These are phyloP conservation scores for Trametes cinnabarina DNA, from an alignment of 768 basidiomycete species.

Conservation along the genomic window DNA sequence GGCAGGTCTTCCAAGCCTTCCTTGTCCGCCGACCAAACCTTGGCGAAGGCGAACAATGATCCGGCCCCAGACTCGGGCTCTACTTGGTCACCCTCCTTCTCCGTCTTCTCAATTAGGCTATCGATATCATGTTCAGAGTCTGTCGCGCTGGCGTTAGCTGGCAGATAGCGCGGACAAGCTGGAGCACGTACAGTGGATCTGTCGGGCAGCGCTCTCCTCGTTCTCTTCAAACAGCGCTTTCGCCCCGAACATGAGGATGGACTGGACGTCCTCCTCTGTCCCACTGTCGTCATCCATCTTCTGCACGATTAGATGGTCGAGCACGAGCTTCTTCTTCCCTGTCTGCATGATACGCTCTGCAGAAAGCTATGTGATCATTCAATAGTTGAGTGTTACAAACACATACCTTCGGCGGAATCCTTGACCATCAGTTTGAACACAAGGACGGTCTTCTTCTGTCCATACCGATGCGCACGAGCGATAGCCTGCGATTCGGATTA, in stretches of 20 bases:
- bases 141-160: conserved; percentile 27
- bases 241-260: conserved; percentile 87
- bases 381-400: not conserved
- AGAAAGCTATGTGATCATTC: not conserved
- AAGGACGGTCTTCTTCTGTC: conserved; percentile 90
- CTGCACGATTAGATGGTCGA: conserved; percentile 95
- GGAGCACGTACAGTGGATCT: conserved; percentile 61
- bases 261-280: conserved; percentile 75
- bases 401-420: conserved; percentile 81
- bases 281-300: conserved; percentile 88
- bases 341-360: conserved; percentile 87
- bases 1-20: conserved; percentile 65
- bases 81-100: conserved; percentile 60
- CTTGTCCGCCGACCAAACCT: conserved; percentile 86
- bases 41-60: conserved; percentile 76
- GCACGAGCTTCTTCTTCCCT: conserved; percentile 92
- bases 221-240: conserved; percentile 77
- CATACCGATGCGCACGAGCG: conserved; percentile 90
- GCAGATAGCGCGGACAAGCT: not conserved
- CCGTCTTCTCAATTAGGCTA: conserved; percentile 82
- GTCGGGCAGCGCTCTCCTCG: conserved; percentile 45
- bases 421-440: conserved; percentile 98
- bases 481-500: conserved; percentile 75
- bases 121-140: conserved; percentile 83
- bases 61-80: conserved; percentile 45